Evolutionary conservation across 139 green algal species (phyloP).

Genomic region (Ostreobium quekettii): DNA sequence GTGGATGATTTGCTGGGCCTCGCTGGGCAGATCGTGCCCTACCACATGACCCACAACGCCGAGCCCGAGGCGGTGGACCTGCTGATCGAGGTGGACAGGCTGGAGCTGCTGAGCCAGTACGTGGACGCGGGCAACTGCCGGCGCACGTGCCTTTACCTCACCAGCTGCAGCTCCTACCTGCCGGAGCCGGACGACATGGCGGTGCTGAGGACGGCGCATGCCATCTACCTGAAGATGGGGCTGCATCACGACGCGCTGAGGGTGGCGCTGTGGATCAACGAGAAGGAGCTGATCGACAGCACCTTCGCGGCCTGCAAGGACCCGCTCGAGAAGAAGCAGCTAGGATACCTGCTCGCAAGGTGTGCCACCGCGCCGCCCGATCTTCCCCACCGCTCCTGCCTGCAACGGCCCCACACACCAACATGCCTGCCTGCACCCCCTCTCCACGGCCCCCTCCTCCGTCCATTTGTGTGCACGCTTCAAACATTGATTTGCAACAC

Average conservation of each 20-base stretch:
- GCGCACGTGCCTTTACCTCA: slow-evolving; percentile 91
- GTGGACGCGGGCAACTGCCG: slow-evolving; percentile 77
- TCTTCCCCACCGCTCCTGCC: too few species aligned
- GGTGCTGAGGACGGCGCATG: slow-evolving; percentile 67
- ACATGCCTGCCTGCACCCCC: too few species aligned
- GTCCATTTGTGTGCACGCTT: too few species aligned
- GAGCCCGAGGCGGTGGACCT: slow-evolving; percentile 98
- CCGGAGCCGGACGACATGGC: slow-evolving; percentile 82
- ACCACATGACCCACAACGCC: slow-evolving; percentile 95
- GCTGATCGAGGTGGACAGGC: slow-evolving; percentile 88
- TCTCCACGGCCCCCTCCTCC: too few species aligned
- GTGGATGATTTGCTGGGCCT: slow-evolving; percentile 76
- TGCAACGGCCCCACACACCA: too few species aligned
- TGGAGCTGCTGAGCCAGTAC: slow-evolving; percentile 63
- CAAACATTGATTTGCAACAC: too few species aligned
- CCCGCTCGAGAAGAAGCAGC: slow-evolving; percentile 75
- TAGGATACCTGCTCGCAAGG: slow-evolving; percentile 83
- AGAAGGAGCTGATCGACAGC: slow-evolving; percentile 35
- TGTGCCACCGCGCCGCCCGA: too few species aligned
- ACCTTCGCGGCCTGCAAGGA: slow-evolving; percentile 58
- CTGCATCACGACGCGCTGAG: slow-evolving; percentile 78
- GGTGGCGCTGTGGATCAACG: slow-evolving; percentile 55
- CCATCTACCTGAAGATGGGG: slow-evolving; percentile 66
- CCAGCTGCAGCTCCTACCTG: slow-evolving; percentile 81
- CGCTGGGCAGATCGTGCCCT: slow-evolving; percentile 88